Conservation (phyloP, 202 grass and related monocot species). For the Setaria viridis region DNA sequence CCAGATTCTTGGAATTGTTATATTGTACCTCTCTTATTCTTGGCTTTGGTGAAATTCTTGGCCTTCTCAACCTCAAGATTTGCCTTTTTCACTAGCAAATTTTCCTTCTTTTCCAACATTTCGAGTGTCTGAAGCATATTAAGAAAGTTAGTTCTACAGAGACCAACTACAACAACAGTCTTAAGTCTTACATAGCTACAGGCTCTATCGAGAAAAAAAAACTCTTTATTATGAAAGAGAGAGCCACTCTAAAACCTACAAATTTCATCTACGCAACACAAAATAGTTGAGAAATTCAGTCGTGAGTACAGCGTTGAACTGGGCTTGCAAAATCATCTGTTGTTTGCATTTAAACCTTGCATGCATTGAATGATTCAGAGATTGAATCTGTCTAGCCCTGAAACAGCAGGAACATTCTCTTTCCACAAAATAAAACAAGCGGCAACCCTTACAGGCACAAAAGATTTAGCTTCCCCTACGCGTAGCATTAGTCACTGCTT, state of each 20-base stretch:
- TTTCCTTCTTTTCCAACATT: slow-evolving; percentile 97
- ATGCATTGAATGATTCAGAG: not conserved
- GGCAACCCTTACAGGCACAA: not conserved
- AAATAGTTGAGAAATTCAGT: not conserved
- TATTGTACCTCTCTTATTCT: slow-evolving; percentile 85
- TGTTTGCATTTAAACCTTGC: not conserved
- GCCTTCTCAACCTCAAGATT: slow-evolving; percentile 85
- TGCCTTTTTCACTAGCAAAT: slow-evolving; percentile 82
- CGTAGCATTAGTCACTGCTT: not conserved
- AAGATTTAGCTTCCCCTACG: not conserved
- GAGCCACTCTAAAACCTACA: not conserved
- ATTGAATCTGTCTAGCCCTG: not conserved
- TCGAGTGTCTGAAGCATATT: slow-evolving; percentile 73
- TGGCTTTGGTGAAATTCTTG: slow-evolving; percentile 74
- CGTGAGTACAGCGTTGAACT: slow-evolving; percentile 15
- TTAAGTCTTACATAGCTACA: not conserved
- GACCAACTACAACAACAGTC: slow-evolving; percentile 16
- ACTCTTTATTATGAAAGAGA: not conserved
- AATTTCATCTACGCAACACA: not conserved
- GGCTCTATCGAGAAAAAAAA: slow-evolving; percentile 15
- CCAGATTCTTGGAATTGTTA: slow-evolving; percentile 22
- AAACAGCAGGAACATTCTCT: not conserved
- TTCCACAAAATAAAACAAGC: not conserved
- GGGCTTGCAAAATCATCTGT: not conserved
- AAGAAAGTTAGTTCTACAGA: slow-evolving; percentile 49